Conservation (phyloP, 2,329 filamentous ascomycete genomes). For the Camillea tinctor region DNA sequence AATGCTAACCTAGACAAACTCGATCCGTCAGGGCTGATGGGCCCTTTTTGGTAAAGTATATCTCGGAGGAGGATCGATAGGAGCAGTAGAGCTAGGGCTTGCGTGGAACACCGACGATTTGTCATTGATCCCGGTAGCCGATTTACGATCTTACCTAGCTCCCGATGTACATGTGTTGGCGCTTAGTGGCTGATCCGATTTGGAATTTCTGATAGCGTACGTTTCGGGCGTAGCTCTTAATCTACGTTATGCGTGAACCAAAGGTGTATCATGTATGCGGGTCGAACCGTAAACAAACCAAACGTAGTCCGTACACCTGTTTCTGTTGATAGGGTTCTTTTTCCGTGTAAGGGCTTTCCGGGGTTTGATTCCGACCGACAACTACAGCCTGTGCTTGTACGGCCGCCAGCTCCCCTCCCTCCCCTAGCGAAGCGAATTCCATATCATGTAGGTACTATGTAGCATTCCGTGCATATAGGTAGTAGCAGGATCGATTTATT, state of each 20-base stretch:
- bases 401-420: not conserved
- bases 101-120: slow-evolving; percentile 5
- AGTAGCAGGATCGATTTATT: not conserved
- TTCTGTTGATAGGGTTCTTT: not conserved
- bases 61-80: not conserved
- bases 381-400: not conserved
- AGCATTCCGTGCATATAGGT: not conserved
- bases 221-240: not conserved
- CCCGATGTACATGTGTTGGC: slow-evolving; percentile 14
- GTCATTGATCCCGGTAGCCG: slow-evolving; percentile 6
- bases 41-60: not conserved
- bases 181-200: slow-evolving; percentile 24
- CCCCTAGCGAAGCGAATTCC: not conserved
- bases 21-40: not conserved
- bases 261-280: slow-evolving; percentile 12
- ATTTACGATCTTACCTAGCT: slow-evolving; percentile 8
- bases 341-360: not conserved
- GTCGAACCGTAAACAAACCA: slow-evolving; percentile 3
- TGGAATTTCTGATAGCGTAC: slow-evolving; percentile 23
- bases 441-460: not conserved
- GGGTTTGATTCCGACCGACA: not conserved
- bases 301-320: no score
- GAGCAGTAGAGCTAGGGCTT: not conserved
- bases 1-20: not conserved
- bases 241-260: slow-evolving; percentile 10